phyloP scores from a whole-genome alignment of 768 basidiomycete genomes.

The Clitopilus hobsonii region DNA sequence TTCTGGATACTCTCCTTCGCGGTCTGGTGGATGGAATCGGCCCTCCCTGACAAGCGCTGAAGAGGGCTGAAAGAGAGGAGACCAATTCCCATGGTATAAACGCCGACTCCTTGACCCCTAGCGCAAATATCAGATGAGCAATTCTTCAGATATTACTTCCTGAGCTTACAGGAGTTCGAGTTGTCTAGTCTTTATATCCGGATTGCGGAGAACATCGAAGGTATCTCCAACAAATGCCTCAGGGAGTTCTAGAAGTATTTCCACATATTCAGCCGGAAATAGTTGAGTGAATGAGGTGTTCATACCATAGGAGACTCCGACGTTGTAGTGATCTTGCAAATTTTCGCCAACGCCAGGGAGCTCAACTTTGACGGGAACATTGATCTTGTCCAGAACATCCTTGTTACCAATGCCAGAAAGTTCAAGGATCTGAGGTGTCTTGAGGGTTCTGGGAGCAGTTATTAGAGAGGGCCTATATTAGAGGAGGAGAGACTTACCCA shows the following conservation, averaged over 20 bases:
- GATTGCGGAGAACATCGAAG: slow-evolving; percentile 11
- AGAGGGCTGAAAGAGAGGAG: slow-evolving; percentile 13
- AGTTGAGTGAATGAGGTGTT: neutral
- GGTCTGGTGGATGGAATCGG: slow-evolving; percentile 9
- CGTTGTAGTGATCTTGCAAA: slow-evolving; percentile 31
- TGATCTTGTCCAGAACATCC: slow-evolving; percentile 31
- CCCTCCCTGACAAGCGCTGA: slow-evolving; percentile 9
- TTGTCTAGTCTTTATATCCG: slow-evolving; percentile 2
- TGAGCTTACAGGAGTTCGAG: slow-evolving; percentile 2
- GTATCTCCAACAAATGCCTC: slow-evolving; percentile 5
- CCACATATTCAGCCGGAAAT: slow-evolving; percentile 4
- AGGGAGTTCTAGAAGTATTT: slow-evolving; percentile 7
- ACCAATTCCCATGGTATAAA: slow-evolving; percentile 11
- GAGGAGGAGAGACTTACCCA: neutral
- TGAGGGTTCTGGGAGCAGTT: slow-evolving; percentile 25
- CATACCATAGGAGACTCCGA: neutral
- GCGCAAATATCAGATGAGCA: neutral
- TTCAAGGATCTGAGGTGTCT: slow-evolving; percentile 49
- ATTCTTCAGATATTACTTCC: neutral
- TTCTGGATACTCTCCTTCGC: slow-evolving; percentile 4
- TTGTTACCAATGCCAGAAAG: slow-evolving; percentile 51
- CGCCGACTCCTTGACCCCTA: slow-evolving; percentile 10
- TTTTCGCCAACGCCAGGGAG: slow-evolving; percentile 36
- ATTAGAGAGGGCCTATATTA: neutral
- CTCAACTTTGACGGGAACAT: slow-evolving; percentile 31